Base-by-base conservation (phyloP, 139 green algal genomes). In the Trebouxia sp. region DNA sequence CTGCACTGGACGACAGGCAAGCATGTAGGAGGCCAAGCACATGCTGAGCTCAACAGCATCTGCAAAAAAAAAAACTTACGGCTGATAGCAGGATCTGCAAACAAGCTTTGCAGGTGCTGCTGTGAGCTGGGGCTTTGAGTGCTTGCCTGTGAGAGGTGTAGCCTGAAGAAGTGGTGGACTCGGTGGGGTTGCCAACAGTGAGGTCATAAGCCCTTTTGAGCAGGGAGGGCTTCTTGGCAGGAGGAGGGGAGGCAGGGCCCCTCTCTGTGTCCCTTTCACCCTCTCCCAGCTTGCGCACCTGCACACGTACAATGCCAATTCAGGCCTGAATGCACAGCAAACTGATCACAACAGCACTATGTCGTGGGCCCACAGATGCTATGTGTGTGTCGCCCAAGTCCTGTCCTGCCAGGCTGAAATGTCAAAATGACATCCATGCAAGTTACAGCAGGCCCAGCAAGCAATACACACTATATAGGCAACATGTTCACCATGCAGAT, bases 131-230 rank as follows among this genome's bases (percentile, higher is more conserved):
- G 50, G 50, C 20, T 17, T 22, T 58, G 50, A 17, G 50, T 17
- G 50, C 66, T 32, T 24, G 24, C 39, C 66, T 53, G 66, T 8
- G 14, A 22, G 39, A 50, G 35, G 66, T 28, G 32, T 43, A 43
- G 41, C 39, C 69, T 26, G 41, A 38, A 17, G 42, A 53, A 8
- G 26, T n/a, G n/a, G 69, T 77, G n/a, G 41, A 55, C 24, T 53
- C 41, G 35, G 69, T 14, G 35, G 69, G 41, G 30, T 56, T 53
- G n/a, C 43, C 41, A 39, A 51, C 42, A 48, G 69, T 72, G 14
- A 72, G 62, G 35, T 72, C 62, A 45, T 72, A 72, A 1, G 69
- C 69, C n/a, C 42, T 77, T n/a, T 77, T 58, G 45, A 79, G 47
- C 42, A 53, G 20, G 30, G 32, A 62, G 32, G 47, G 35, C 74